These are phyloP conservation scores for Zizania latifolia DNA, from an alignment of 176 grass and related monocot species.

Conservation along the genomic window DNA sequence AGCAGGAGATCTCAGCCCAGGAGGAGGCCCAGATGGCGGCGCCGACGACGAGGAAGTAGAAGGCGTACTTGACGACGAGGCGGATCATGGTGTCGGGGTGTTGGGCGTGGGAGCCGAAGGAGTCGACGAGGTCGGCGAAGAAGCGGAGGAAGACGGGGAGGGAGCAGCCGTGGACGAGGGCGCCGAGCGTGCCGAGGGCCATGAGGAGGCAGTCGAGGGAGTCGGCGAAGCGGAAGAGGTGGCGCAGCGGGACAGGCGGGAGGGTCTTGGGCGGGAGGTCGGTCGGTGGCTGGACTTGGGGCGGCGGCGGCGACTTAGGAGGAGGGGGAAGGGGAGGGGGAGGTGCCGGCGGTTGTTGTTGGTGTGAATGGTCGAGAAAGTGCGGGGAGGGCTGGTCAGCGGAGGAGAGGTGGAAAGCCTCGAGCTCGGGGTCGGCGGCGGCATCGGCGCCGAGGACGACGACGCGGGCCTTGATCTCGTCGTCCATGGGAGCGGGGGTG, in stretches of 20 bases:
- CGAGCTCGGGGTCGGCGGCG: slow-evolving; percentile 73
- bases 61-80: slow-evolving; percentile 91
- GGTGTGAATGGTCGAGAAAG: background rate
- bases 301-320: too few species aligned
- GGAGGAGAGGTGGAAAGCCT: slow-evolving; percentile 83
- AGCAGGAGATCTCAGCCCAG: slow-evolving; percentile 98
- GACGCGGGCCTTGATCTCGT: slow-evolving; percentile 47
- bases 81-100: slow-evolving; percentile 80
- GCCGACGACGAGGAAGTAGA: slow-evolving; percentile 92
- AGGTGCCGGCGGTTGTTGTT: too few species aligned
- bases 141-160: slow-evolving; percentile 93
- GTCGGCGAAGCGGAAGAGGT: slow-evolving; percentile 86
- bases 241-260: slow-evolving; percentile 35
- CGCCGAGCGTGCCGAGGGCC: slow-evolving; percentile 63
- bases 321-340: too few species aligned
- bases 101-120: slow-evolving; percentile 80
- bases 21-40: slow-evolving; percentile 92
- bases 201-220: slow-evolving; percentile 65
- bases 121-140: slow-evolving; percentile 93
- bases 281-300: background rate
- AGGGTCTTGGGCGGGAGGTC: slow-evolving; percentile 18
- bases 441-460: slow-evolving; percentile 30
- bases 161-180: slow-evolving; percentile 84
- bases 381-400: slow-evolving; percentile 11
- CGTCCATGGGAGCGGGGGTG: slow-evolving; percentile 40